Evolutionary conservation across 306 rosid genomes (phyloP).

Genomic region (Lotus japonicus): DNA sequence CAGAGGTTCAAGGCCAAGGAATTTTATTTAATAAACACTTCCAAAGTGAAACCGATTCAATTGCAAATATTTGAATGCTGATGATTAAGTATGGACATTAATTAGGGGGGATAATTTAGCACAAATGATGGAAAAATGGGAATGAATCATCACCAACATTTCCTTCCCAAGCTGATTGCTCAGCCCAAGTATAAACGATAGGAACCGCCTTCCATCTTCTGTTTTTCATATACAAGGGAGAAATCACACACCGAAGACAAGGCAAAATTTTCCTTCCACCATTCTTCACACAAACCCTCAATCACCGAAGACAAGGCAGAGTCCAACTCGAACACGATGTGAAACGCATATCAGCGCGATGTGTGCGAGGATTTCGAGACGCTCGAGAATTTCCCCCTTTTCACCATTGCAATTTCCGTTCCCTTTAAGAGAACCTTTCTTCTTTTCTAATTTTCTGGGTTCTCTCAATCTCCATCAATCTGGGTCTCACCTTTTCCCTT

Average conservation of each 20-base stretch:
- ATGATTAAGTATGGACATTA: too few species aligned
- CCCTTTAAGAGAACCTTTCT: too few species aligned
- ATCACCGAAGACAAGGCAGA: conserved; percentile 43
- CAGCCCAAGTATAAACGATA: conserved; percentile 56
- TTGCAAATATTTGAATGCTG: too few species aligned
- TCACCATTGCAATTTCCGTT: too few species aligned
- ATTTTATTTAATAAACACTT: too few species aligned
- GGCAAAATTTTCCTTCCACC: conserved; percentile 85
- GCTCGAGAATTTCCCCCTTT: conserved; percentile 25
- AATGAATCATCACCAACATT: conserved; percentile 67
- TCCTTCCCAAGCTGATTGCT: conserved; percentile 68
- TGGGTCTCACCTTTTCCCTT: too few species aligned
- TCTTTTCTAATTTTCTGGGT: too few species aligned
- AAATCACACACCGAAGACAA: conserved; percentile 56
- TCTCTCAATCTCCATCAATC: too few species aligned
- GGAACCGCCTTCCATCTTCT: conserved; percentile 75
- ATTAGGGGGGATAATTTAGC: too few species aligned
- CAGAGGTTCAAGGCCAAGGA: too few species aligned
- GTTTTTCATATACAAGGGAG: conserved; percentile 70
- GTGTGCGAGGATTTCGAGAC: conserved; percentile 47
- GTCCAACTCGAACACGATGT: conserved; percentile 64
- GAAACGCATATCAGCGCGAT: conserved; percentile 43
- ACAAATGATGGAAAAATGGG: too few species aligned
- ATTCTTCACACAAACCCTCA: conserved; percentile 57
- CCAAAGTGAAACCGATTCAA: too few species aligned